phyloP scores from a whole-genome alignment of 441 rosid species.

The Erodium trifolium region DNA sequence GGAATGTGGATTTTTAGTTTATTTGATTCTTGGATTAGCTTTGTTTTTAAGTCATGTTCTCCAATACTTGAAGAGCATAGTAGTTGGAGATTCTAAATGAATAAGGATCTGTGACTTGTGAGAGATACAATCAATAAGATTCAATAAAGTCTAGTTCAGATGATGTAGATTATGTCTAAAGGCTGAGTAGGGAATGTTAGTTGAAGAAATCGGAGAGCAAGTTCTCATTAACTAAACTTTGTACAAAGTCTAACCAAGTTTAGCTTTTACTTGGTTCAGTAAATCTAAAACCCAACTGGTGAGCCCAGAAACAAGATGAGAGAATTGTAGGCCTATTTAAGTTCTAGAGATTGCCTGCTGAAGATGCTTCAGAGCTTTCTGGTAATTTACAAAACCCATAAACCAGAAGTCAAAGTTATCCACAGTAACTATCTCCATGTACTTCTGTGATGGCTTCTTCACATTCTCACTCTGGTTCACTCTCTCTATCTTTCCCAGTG shows the following conservation, averaged over 20 bases:
- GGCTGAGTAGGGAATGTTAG: not conserved
- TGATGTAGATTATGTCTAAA: not conserved
- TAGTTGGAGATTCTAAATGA: not conserved
- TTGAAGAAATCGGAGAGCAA: not conserved
- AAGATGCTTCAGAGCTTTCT: constrained; percentile 47
- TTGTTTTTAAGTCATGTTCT: not conserved
- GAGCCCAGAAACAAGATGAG: not conserved
- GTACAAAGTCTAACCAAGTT: constrained; percentile 1
- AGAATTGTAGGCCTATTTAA: not conserved
- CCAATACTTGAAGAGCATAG: not conserved
- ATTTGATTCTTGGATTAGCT: not conserved
- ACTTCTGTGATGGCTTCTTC: constrained; percentile 61
- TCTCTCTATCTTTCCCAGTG: constrained; percentile 40
- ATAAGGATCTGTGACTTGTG: constrained; percentile 6
- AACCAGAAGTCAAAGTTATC: constrained; percentile 84
- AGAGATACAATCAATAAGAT: not conserved
- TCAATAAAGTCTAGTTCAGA: not conserved
- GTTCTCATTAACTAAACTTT: not conserved
- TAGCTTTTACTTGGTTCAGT: not conserved
- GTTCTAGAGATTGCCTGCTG: constrained; percentile 33
- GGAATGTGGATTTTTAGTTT: not conserved
- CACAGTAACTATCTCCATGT: constrained; percentile 46
- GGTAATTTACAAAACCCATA: constrained; percentile 69
- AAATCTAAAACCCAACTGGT: constrained; percentile 4
- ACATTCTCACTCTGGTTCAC: constrained; percentile 43